Percentiles rank a stretch among this genome's conserved stretches.
Evolutionary conservation across 225 moss, liverwort and hornwort genomes (phyloP).

Genomic region (Marchantia polymorpha): DNA sequence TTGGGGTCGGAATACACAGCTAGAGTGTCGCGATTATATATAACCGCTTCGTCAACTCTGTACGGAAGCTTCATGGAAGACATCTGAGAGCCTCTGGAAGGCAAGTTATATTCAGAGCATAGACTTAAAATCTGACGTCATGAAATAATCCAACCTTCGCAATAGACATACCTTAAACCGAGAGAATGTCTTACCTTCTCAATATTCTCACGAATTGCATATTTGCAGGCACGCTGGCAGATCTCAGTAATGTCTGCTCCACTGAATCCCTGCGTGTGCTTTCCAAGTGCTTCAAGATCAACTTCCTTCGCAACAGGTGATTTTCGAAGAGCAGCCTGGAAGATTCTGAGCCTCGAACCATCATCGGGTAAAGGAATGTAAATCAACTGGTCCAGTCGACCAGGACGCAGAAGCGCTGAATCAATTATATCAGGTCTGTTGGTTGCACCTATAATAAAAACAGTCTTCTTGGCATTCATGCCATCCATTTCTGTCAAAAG

Average conservation of each 20-base stretch:
- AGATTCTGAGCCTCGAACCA: slow-evolving; percentile 34
- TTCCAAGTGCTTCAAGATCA: slow-evolving; percentile 73
- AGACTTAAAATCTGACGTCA: too few species aligned
- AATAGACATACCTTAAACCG: too few species aligned
- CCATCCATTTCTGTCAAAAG: slow-evolving; percentile 46
- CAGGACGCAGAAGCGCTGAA: slow-evolving; percentile 76
- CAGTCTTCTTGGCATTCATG: slow-evolving; percentile 78
- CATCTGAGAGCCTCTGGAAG: too few species aligned
- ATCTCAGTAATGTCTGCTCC: slow-evolving; percentile 97
- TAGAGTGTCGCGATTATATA: too few species aligned
- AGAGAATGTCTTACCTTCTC: slow-evolving; percentile 57
- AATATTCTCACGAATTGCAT: slow-evolving; percentile 86
- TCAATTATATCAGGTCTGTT: slow-evolving; percentile 95
- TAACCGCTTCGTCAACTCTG: too few species aligned
- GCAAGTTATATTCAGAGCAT: too few species aligned
- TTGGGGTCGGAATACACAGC: too few species aligned
- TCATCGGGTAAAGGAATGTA: slow-evolving; percentile 43
- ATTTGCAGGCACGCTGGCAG: slow-evolving; percentile 83
- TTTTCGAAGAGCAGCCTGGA: slow-evolving; percentile 39
- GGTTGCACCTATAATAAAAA: slow-evolving; percentile 91
- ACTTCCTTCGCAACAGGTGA: slow-evolving; percentile 80
- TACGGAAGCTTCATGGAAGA: too few species aligned
- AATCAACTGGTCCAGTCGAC: slow-evolving; percentile 84
- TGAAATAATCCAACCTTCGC: too few species aligned
- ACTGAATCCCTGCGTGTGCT: slow-evolving; percentile 92